phyloP scores from a whole-genome alignment of 2,329 filamentous ascomycete genomes.

The Colletotrichum brevisporum region DNA sequence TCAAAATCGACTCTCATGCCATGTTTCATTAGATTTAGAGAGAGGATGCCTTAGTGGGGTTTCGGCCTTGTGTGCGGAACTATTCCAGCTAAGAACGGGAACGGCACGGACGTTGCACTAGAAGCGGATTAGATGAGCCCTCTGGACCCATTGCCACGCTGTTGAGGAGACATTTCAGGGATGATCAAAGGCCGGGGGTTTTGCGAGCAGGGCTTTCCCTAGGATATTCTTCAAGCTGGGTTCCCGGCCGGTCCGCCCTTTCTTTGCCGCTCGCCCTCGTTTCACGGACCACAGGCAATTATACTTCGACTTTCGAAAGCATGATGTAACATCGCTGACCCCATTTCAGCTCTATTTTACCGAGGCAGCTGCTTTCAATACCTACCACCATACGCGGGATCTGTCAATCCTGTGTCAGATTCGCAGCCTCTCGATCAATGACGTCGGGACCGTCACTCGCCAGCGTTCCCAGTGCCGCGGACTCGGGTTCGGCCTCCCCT shows the following conservation, averaged over 20 bases:
- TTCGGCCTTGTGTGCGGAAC: not conserved
- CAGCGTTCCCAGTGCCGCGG: constrained; percentile 27
- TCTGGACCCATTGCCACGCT: constrained; percentile 18
- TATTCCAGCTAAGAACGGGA: not conserved
- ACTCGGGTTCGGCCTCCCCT: constrained; percentile 11
- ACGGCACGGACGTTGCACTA: constrained; percentile 22
- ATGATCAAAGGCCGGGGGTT: not conserved
- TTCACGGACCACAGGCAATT: not conserved
- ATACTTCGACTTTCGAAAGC: not conserved
- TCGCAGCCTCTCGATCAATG: constrained; percentile 7
- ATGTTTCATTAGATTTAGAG: not conserved
- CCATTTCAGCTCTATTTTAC: not conserved
- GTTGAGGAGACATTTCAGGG: not conserved
- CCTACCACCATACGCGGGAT: too few species aligned
- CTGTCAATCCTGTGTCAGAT: too few species aligned
- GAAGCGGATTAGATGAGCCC: constrained; percentile 13
- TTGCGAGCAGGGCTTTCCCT: constrained; percentile 22
- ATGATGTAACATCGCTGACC: constrained; percentile 10
- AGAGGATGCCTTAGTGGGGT: not conserved
- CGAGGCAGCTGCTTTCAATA: too few species aligned
- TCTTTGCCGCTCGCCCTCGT: not conserved
- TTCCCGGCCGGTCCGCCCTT: constrained; percentile 27
- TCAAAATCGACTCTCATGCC: too few species aligned
- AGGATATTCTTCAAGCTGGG: constrained; percentile 23
- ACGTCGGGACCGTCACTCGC: constrained; percentile 13